Evolutionary conservation across 306 rosid species (phyloP), one percentile per base, ranked within the genome.

Genomic region (Vachellia pachyceras): DNA sequence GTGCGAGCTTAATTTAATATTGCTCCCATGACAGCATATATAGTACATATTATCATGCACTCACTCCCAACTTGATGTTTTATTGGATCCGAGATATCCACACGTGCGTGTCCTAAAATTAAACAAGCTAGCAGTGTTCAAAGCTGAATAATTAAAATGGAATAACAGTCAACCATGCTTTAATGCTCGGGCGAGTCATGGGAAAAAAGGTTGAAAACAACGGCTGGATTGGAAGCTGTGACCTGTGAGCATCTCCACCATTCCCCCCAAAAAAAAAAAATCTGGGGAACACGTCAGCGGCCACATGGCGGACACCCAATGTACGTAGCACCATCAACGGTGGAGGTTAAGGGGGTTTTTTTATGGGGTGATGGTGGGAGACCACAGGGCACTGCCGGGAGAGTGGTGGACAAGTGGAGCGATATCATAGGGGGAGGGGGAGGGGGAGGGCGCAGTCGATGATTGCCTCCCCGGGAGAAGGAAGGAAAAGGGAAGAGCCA

Each of bases 271-370:
- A n/a, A n/a, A n/a, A 36, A 25, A 17, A 6, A 6, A 12, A 11
- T 11, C 73, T 76, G 61, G 78, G 18, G 35, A 40, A 52, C 36
- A 60, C 82, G 69, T 83, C 80, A 76, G 35, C 61, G 22, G 29
- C 80, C 79, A 69, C 75, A 79, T 88, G 90, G 92, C 92, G 85
- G 92, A 86, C 92, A 88, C 90, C 84, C 22, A n/a, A n/a, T n/a
- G n/a, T 75, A 74, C 50, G 55, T 20, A 79, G 86, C 94, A 90
- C 94, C 89, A 89, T 89, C 84, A 25, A 89, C 94, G 94, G 94
- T 87, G 85, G 70, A 40, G 22, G 80, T 73, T 63, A 18, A 63
- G 66, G 50, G 23, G 14, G 55, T n/a, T 1, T 29, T 29, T 29
- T 29, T 29, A 29, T 29, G 46, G 63, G 41, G 14, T 63, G 37